phyloP scores from a whole-genome alignment of 1,284 basidiomycete species.

The Apiotrichum porosum region DNA sequence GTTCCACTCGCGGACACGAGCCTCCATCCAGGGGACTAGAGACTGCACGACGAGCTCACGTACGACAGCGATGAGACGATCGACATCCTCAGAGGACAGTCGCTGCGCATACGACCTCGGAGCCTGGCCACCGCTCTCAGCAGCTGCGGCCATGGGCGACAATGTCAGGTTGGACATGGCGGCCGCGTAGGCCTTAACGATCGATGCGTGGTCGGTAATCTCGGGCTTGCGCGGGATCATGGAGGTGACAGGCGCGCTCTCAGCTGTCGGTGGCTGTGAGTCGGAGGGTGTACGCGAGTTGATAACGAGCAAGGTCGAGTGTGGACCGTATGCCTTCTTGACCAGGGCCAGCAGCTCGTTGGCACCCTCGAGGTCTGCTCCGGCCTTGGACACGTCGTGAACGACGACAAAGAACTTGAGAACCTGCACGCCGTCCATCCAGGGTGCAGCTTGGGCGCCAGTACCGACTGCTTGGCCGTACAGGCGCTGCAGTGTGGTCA shows the following conservation, averaged over 20 bases:
- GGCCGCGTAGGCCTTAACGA: constrained; percentile 37
- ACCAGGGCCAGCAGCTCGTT: constrained; percentile 39
- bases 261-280: constrained; percentile 1
- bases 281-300: constrained; percentile 34
- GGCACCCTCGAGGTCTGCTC: constrained; percentile 37
- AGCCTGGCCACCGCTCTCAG: constrained; percentile 5
- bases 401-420: constrained; percentile 47
- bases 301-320: constrained; percentile 46
- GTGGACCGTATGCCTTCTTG: constrained; percentile 47
- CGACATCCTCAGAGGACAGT: constrained; percentile 71
- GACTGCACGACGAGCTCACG: constrained; percentile 88
- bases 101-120: constrained; percentile 40
- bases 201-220: constrained; percentile 29
- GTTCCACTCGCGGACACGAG: constrained; percentile 87
- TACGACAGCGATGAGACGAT: constrained; percentile 72
- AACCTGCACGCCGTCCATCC: constrained; percentile 41
- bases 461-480: constrained; percentile 29
- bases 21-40: constrained; percentile 94
- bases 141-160: constrained; percentile 28
- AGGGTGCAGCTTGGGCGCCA: constrained; percentile 34
- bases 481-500: constrained; percentile 35
- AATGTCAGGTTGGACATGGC: constrained; percentile 38
- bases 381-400: constrained; percentile 42
- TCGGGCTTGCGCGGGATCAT: constrained; percentile 32
- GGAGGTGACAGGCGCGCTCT: constrained; percentile 16